These are phyloP conservation scores for Anthostomella pinea DNA, from an alignment of 2,329 filamentous ascomycete species.

Conservation along the genomic window DNA sequence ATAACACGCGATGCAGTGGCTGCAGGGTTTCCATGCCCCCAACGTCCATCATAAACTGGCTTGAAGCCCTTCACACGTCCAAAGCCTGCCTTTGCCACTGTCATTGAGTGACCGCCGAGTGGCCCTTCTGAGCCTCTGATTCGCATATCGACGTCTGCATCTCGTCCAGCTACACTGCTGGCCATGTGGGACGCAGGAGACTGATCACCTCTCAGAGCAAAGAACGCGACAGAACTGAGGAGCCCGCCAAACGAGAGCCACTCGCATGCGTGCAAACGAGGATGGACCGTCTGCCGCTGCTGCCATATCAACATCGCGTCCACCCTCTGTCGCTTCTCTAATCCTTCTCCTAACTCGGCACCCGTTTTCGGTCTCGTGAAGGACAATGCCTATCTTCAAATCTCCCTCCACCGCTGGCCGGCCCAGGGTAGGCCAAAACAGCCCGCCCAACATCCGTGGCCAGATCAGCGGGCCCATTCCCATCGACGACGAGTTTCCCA, in stretches of 20 bases:
- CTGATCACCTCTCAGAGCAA: slow-evolving; percentile 22
- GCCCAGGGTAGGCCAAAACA: slow-evolving; percentile 37
- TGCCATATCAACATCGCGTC: slow-evolving; percentile 14
- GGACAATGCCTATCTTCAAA: slow-evolving; percentile 45
- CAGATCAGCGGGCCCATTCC: slow-evolving; percentile 62
- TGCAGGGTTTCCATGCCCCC: slow-evolving; percentile 24
- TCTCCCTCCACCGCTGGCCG: slow-evolving; percentile 39
- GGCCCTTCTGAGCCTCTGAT: slow-evolving; percentile 18
- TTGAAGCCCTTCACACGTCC: slow-evolving; percentile 19
- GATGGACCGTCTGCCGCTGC: slow-evolving; percentile 27
- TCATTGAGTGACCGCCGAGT: slow-evolving; percentile 21
- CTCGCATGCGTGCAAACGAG: slow-evolving; percentile 13
- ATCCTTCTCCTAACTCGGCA: slow-evolving; percentile 11
- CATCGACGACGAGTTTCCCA: slow-evolving; percentile 56
- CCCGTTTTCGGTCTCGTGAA: slow-evolving; percentile 8
- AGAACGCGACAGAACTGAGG: no score
- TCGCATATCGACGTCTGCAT: slow-evolving; percentile 21
- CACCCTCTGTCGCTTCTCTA: slow-evolving; percentile 18
- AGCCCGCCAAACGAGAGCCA: slow-evolving; percentile 12
- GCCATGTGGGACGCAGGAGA: slow-evolving; percentile 31
- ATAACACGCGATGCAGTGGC: slow-evolving; percentile 32
- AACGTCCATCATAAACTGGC: slow-evolving; percentile 27
- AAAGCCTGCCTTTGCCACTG: slow-evolving; percentile 20
- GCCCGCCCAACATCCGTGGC: slow-evolving; percentile 49
- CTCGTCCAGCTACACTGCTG: slow-evolving; percentile 31